Conservation (phyloP, 2,329 filamentous ascomycete species). For the Ophiocordyceps camponoti-rufipedis region DNA sequence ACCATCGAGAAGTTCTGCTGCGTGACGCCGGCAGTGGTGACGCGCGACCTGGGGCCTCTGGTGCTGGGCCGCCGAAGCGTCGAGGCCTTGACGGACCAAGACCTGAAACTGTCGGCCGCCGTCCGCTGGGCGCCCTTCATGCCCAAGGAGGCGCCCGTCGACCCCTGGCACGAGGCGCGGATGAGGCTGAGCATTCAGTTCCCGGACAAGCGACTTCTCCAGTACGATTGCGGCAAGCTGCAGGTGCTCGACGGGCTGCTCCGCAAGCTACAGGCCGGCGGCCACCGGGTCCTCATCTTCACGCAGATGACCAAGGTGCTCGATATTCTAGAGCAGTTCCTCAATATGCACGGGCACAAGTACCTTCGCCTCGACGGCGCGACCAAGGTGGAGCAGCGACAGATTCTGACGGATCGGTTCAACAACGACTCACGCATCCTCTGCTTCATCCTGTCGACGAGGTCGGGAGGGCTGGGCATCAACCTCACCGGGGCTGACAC, state of each 20-base stretch:
- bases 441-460: slow-evolving; percentile 86
- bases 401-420: slow-evolving; percentile 90
- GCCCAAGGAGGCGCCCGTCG: slow-evolving; percentile 37
- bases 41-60: slow-evolving; percentile 54
- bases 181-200: slow-evolving; percentile 92
- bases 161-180: slow-evolving; percentile 86
- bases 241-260: slow-evolving; percentile 77
- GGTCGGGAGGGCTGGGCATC: slow-evolving; percentile 87
- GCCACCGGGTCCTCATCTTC: slow-evolving; percentile 91
- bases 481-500: slow-evolving; percentile 94
- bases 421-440: slow-evolving; percentile 86
- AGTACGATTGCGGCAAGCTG: slow-evolving; percentile 95
- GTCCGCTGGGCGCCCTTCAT: slow-evolving; percentile 36
- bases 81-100: slow-evolving; percentile 35
- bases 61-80: slow-evolving; percentile 44
- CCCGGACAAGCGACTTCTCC: slow-evolving; percentile 84
- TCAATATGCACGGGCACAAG: slow-evolving; percentile 94
- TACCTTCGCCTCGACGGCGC: slow-evolving; percentile 94
- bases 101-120: slow-evolving; percentile 38
- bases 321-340: slow-evolving; percentile 90
- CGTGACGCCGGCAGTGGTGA: slow-evolving; percentile 75
- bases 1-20: slow-evolving; percentile 79
- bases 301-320: slow-evolving; percentile 99
- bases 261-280: slow-evolving; percentile 70
- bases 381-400: slow-evolving; percentile 87